Evolutionary conservation across 1,284 basidiomycete species (phyloP), one percentile per base, ranked within the genome.

Genomic region (Marasmius fiardii): DNA sequence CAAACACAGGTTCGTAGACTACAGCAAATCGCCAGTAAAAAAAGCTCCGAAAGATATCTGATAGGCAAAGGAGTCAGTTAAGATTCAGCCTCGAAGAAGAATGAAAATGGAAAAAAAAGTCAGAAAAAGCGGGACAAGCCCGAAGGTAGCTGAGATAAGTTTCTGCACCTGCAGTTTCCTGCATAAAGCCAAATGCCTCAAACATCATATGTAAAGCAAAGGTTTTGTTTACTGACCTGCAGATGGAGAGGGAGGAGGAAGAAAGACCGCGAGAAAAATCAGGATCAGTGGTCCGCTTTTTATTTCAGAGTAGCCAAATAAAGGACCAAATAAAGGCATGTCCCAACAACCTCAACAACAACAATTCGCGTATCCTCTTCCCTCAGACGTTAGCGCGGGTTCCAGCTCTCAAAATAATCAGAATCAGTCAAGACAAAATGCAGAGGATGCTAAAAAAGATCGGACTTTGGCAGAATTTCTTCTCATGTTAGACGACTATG

Each of bases 401-500:
- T 56, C 45, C 31, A 41, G 47, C 4, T 59, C 50, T 43, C 60
- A 59, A 31, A 58, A 41, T 51, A 23, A 58, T 2, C 74, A 73
- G 33, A 71, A 76, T 7, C 81, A 81, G 59, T 75, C 88, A 5
- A 80, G 86, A 41, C 84, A 86, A 60, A 81, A 80, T 26, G 86
- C 91, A 43, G 95, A 97, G 67, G 86, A 92, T 58, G 89, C 92
- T 0, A 78, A 91, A 60, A 92, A 93, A 66, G 92, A 97, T 69
- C 81, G 92, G 49, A 95, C 92, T 1, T 72, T 99, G 44, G 93
- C 93, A 4, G 95, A 99, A 70, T 95, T 99, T 67, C 80, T 99
- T 74, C 79, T 95, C 49, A 92, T 96, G 89, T 79, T 99, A 37
- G 96, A 99, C 66, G 94, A 96, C 43, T 98, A 98, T 70, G 93